Evolutionary conservation across 257 asterid species (phyloP), one percentile per base, ranked within the genome.

Genomic region (Lantana camara): DNA sequence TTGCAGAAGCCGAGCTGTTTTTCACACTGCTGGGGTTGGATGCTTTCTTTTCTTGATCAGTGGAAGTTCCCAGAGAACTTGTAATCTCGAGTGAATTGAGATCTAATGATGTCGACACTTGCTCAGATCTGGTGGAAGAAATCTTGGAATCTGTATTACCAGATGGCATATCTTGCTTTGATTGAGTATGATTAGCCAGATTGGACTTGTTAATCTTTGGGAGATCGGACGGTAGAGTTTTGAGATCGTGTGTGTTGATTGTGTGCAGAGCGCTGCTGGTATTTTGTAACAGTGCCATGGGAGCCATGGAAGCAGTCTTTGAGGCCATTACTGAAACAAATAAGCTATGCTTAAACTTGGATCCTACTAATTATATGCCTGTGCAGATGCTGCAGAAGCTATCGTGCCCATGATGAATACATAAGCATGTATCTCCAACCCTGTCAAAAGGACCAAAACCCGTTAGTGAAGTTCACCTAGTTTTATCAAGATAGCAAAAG

Each of bases 321-420:
- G 95, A 73, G 67, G 96, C 90, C 96, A 89, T 89, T 12, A 30
- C 38, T 14, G 51, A 78, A 63, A 19, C 60, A 62, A n/a, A 50
- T 27, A 49, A 38, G 49, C 47, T 60, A 42, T 1, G 29, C 51
- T 52, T 45, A 46, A 55, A 37, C 47, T 52, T 55, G 49, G 64
- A 73, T 73, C 49, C 71, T 46, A 54, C 57, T 45, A 69, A 60
- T n/a, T n/a, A n/a, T 47, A 57, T 10, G 45, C 34, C 24, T 60
- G 57, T 22, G 34, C 40, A 15, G 59, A 15, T 37, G 45, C 67
- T 17, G 8, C 62, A 48, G 21, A 37, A 29, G 56, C 60, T 45
- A 35, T 56, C 9, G 38, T 42, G 53, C 42, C 62, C 54, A 19
- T 19, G 74, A 55, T 35, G 12, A 48, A 52, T 44, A 30, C 22